Evolutionary conservation across 768 basidiomycete species (phyloP).

Genomic region (Collybiopsis confluens): DNA sequence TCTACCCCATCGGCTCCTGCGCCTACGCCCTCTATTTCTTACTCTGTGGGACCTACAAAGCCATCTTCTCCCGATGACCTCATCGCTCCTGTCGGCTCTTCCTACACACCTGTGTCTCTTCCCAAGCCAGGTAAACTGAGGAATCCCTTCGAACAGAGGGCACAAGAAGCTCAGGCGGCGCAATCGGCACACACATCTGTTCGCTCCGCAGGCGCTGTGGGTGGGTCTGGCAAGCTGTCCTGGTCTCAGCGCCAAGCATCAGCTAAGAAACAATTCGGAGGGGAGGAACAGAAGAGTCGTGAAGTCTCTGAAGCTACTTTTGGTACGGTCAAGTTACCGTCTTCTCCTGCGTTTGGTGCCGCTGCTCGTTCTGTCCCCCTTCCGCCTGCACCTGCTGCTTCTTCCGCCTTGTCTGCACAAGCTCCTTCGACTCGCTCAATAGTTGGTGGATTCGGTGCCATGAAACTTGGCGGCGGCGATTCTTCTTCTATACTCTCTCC

Average conservation of each 20-base stretch:
- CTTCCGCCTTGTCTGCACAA: slow-evolving; percentile 53
- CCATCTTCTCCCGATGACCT: slow-evolving; percentile 69
- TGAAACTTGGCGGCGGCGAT: slow-evolving; percentile 3
- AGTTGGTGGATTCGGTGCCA: not conserved
- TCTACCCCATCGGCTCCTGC: slow-evolving; percentile 21
- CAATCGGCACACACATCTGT: slow-evolving; percentile 19
- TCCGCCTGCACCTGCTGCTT: slow-evolving; percentile 14
- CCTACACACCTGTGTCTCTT: slow-evolving; percentile 85
- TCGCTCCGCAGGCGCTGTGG: slow-evolving; percentile 3
- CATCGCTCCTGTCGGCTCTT: slow-evolving; percentile 82
- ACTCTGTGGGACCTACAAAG: slow-evolving; percentile 55
- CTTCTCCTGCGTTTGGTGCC: not conserved
- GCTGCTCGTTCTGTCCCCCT: not conserved
- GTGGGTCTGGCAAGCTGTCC: slow-evolving; percentile 72
- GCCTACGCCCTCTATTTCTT: slow-evolving; percentile 27
- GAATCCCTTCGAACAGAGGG: slow-evolving; percentile 72
- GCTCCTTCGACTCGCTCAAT: slow-evolving; percentile 44
- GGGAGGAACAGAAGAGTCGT: slow-evolving; percentile 41
- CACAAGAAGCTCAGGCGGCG: slow-evolving; percentile 38
- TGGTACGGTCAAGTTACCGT: not conserved
- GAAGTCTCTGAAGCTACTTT: too few species aligned
- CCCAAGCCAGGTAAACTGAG: slow-evolving; percentile 82
- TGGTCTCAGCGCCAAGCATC: slow-evolving; percentile 92
- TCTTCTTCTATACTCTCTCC: not conserved
- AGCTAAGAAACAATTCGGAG: slow-evolving; percentile 83